These are phyloP conservation scores for Cercospora beticola DNA, from an alignment of 2,329 filamentous ascomycete genomes.

Conservation along the genomic window DNA sequence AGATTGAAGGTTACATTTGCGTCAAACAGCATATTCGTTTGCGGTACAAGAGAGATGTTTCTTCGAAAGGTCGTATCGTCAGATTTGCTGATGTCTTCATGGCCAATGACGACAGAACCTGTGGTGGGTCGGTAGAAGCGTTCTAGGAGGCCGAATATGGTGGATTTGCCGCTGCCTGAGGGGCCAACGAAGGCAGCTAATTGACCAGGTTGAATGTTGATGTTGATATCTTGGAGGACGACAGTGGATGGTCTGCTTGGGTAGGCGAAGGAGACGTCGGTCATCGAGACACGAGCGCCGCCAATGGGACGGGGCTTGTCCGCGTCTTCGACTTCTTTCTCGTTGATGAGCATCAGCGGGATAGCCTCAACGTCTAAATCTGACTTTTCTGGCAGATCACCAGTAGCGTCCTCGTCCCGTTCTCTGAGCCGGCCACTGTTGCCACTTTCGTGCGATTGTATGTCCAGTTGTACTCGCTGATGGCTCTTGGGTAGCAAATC, in stretches of 20 bases:
- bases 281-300: slow-evolving; percentile 3
- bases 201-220: slow-evolving; percentile 9
- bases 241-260: neutral
- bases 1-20: slow-evolving; percentile 60
- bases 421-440: neutral
- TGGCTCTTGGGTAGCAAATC: neutral
- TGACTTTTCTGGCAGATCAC: neutral
- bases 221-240: neutral
- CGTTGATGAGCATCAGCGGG: neutral
- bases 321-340: neutral
- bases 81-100: slow-evolving; percentile 53
- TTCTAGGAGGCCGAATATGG: slow-evolving; percentile 47
- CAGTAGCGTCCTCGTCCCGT: neutral
- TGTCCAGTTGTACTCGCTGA: neutral
- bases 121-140: slow-evolving; percentile 46
- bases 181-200: slow-evolving; percentile 50
- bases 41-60: slow-evolving; percentile 67
- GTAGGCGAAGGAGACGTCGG: slow-evolving; percentile 12
- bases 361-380: neutral
- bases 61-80: slow-evolving; percentile 60
- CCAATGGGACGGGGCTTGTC: neutral
- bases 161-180: slow-evolving; percentile 51
- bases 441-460: neutral
- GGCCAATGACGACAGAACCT: slow-evolving; percentile 52
- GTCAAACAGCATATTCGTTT: slow-evolving; percentile 70